These are phyloP conservation scores for Phylloporus sp. DNA, from an alignment of 768 basidiomycete genomes.

Conservation along the genomic window DNA sequence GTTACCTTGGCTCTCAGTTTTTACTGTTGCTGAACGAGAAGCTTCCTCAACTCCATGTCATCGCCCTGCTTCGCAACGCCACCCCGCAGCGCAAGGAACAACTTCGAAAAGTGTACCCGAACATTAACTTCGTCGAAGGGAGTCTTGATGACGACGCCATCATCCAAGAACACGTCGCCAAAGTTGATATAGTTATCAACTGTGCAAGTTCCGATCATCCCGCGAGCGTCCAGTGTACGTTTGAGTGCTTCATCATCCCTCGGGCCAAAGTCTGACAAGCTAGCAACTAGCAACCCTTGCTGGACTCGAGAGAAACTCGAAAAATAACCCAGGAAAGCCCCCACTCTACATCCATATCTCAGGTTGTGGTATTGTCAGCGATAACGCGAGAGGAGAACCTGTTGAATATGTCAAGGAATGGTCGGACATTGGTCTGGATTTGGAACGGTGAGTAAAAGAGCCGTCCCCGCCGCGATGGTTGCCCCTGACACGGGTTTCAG, in stretches of 20 bases:
- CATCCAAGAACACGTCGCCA: conserved; percentile 34
- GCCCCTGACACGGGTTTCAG: conserved; percentile 10
- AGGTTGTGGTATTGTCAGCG: conserved; percentile 38
- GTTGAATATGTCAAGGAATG: conserved; percentile 32
- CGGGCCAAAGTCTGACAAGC: not conserved
- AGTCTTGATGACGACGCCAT: conserved; percentile 34
- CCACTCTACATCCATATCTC: conserved; percentile 45
- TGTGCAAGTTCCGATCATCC: conserved; percentile 39
- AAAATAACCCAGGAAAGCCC: conserved; percentile 33
- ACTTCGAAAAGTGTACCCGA: conserved; percentile 32
- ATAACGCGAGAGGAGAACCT: conserved; percentile 39
- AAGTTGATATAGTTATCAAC: conserved; percentile 40
- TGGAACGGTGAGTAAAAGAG: conserved; percentile 24
- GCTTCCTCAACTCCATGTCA: conserved; percentile 31
- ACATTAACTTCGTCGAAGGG: conserved; percentile 37
- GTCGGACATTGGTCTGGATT: conserved; percentile 36
- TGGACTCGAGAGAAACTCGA: conserved; percentile 37
- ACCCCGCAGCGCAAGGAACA: conserved; percentile 28
- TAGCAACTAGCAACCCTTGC: conserved; percentile 32
- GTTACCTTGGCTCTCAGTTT: conserved; percentile 42
- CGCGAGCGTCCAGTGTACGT: conserved; percentile 31
- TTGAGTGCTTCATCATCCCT: not conserved
- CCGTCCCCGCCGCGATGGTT: not conserved
- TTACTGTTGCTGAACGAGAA: conserved; percentile 32
- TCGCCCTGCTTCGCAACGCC: conserved; percentile 36